Evolutionary conservation across 805 yeast genomes (phyloP).

Genomic region (Wickerhamomyces xylosicus): DNA sequence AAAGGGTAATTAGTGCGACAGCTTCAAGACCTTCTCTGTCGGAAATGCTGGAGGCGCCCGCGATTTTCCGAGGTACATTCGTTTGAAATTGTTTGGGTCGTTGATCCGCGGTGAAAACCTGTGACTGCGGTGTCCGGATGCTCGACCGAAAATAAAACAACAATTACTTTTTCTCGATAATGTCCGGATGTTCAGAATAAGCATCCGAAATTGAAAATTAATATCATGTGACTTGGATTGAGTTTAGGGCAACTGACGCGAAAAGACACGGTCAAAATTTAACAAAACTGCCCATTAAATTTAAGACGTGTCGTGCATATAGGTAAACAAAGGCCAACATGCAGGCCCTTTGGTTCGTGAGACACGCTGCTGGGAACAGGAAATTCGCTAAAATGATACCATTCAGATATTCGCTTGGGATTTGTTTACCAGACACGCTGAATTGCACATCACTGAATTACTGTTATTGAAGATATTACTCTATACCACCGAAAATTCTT

Average conservation of each 20-base stretch:
- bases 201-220: too few species aligned
- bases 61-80: too few species aligned
- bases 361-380: not conserved
- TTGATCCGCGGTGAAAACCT: too few species aligned
- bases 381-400: not conserved
- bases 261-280: not conserved
- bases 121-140: too few species aligned
- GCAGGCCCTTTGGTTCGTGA: not conserved
- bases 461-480: too few species aligned
- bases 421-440: not conserved
- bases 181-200: too few species aligned
- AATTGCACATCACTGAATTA: conserved; percentile 3
- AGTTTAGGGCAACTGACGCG: not conserved
- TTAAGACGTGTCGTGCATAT: not conserved
- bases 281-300: not conserved
- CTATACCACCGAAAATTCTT: too few species aligned
- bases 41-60: too few species aligned
- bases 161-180: not conserved
- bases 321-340: not conserved
- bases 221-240: not conserved
- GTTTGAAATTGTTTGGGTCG: too few species aligned
- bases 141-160: too few species aligned
- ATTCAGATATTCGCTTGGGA: not conserved
- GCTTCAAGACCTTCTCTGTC: too few species aligned
- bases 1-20: not conserved